Base-by-base conservation (phyloP, 306 rosid species). In the Nissolia schottii region DNA sequence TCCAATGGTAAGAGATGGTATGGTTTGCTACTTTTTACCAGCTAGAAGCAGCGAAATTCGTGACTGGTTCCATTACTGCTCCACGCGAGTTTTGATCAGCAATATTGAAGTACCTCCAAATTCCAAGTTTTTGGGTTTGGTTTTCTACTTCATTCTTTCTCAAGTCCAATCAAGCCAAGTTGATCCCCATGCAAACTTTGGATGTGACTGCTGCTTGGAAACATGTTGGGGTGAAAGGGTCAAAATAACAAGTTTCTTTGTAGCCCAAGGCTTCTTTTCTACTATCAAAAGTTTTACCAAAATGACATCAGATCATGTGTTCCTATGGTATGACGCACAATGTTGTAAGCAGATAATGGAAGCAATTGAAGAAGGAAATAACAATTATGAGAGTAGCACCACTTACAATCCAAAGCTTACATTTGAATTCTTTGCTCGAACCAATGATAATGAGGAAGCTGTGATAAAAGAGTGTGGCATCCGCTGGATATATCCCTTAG, bases 171-270 rank as follows among this genome's bases (percentile, higher is more conserved):
- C 37, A 35, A 0, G 13, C 1, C 0, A 0, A 1, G 0, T 40
- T 3, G 41, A 0, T 14, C 0, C 0, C 2, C 1, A 1, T 25
- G 46, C 1, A 28, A 1, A 7, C 29, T 11, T 75, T 53, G 67
- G 73, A 65, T 75, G 79, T 54, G 73, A 64, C 12, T 75, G 73
- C 18, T 31, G 0, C 22, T 29, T 56, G 67, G 74, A 66, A 24
- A 64, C 28, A 2, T 18, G 37, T 28, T 0, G 4, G 6, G 65
- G 45, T 27, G 58, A 15, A 64, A 35, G 5, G 31, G 9, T 38
- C 16, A 20, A 1, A 0, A 2, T 19, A 20, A 16, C 3, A 57
- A 57, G 67, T 24, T 71, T 12, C 9, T 38, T 25, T 37, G 14
- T 15, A 9, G 1, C 10, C 7, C 8, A 37, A 37, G 7, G 41